Evolutionary conservation across 1,284 basidiomycete species (phyloP), one percentile per base, ranked within the genome.

Genomic region (Takashimella tepidaria): DNA sequence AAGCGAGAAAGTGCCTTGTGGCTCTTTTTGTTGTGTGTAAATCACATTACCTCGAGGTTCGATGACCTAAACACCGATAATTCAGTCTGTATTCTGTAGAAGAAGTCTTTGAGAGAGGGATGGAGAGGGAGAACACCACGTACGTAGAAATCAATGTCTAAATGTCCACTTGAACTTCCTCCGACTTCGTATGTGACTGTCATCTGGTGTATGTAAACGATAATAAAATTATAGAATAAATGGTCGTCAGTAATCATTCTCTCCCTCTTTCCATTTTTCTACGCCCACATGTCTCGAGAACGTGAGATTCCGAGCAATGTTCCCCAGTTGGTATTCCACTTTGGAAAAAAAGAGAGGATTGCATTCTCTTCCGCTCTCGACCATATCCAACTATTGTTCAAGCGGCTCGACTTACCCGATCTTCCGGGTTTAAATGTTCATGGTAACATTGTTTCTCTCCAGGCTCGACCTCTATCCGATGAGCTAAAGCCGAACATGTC

Each of bases 131-230:
- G 20, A 78, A n/a, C n/a, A n/a, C n/a, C n/a, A n/a, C 81, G 60
- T 62, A 96, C 89, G 84, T 85, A 91, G 68, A 97, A 95, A 77
- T 98, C 95, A 59, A 99, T 89, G 74, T 98, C 96, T 50, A 98
- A 78, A 67, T 97, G 89, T 1, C 96, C 96, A 25, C 95, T 60
- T 57, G 37, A 56, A 44, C 12, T 54, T 12, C 64, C 69, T 51
- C 92, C 92, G 11, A 98, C 95, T 82, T 98, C 95, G 75, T 97
- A 98, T 45, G 95, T 97, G 51, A 99, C 88, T 25, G 96, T 97
- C 95, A 99, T 98, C 91, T 98, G n/a, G n/a, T n/a, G 71, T 12
- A 56, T 46, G 24, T 26, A 21, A 49, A 41, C 62, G n/a, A n/a
- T n/a, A n/a, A n/a, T n/a, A n/a, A n/a, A n/a, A n/a, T n/a, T n/a